Percentiles rank a stretch among this genome's conserved stretches.
phyloP scores from a whole-genome alignment of 805 yeast species.

The Candida morakotiae region DNA sequence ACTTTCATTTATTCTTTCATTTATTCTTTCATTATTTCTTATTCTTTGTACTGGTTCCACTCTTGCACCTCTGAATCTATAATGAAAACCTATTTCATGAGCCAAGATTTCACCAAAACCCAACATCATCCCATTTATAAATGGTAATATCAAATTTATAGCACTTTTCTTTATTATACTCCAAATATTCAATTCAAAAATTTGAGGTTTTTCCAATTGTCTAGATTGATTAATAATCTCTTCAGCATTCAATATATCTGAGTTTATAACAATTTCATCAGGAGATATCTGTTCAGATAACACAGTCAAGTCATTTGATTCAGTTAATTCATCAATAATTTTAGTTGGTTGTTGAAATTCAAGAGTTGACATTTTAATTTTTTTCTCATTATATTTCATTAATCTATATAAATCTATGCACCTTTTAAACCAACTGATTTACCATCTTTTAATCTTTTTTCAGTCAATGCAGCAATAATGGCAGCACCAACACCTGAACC shows the following conservation, averaged over 20 bases:
- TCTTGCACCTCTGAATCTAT: constrained; percentile 71
- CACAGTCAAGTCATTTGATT: not conserved
- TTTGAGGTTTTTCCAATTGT: constrained; percentile 6
- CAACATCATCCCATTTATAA: constrained; percentile 89
- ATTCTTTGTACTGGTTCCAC: constrained; percentile 42
- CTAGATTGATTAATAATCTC: constrained; percentile 18
- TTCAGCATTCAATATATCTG: constrained; percentile 26
- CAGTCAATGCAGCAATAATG: constrained; percentile 91
- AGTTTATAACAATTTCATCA: constrained; percentile 24
- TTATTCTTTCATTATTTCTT: constrained; percentile 18
- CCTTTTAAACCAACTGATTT: constrained; percentile 52
- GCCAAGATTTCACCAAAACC: constrained; percentile 96
- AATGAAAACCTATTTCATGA: constrained; percentile 81
- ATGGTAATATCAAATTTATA: constrained; percentile 78
- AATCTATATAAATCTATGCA: constrained; percentile 1
- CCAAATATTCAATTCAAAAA: constrained; percentile 26
- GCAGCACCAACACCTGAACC: constrained; percentile 99
- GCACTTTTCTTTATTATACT: constrained; percentile 47
- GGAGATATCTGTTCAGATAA: constrained; percentile 8
- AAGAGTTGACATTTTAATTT: not conserved
- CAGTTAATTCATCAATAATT: not conserved
- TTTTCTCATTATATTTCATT: constrained; percentile 1
- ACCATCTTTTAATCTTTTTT: constrained; percentile 69
- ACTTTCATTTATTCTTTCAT: constrained; percentile 13
- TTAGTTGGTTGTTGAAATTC: not conserved